Conservation (phyloP, 2,329 filamentous ascomycete species). For the Alternaria burnsii region DNA sequence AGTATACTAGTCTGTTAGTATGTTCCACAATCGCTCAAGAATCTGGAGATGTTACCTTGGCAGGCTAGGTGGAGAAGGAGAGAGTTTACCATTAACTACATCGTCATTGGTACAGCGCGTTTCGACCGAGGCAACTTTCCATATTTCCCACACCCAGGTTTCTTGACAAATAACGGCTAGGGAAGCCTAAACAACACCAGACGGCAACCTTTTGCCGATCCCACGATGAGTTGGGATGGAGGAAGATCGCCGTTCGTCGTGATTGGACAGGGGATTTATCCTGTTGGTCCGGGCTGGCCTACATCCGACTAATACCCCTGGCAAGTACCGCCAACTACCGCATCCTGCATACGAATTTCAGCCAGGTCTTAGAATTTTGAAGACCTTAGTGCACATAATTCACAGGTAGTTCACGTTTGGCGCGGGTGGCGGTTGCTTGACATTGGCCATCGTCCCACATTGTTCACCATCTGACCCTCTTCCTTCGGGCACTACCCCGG, state of each 20-base stretch:
- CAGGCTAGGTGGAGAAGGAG: neutral
- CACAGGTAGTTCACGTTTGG: neutral
- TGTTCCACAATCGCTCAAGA: neutral
- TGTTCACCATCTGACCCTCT: neutral
- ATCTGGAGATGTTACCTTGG: neutral
- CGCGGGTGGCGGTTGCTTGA: neutral
- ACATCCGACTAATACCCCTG: slow-evolving; percentile 6
- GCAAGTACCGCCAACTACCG: neutral
- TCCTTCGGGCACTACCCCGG: neutral
- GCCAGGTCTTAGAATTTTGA: neutral
- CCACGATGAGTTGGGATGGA: neutral
- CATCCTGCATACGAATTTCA: neutral
- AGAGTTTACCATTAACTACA: neutral
- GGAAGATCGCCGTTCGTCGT: neutral
- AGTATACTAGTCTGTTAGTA: neutral
- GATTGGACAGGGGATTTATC: neutral
- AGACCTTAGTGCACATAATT: neutral
- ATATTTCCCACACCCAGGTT: neutral
- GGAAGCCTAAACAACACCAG: neutral
- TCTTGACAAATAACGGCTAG: neutral
- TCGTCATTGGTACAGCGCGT: neutral
- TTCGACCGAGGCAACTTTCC: slow-evolving; percentile 4
- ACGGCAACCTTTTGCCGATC: neutral
- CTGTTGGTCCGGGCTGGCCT: slow-evolving; percentile 1
- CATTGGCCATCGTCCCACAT: neutral